Evolutionary conservation across 345 rosid genomes (phyloP), one percentile per base, ranked within the genome.

Genomic region (Citrus maxima): DNA sequence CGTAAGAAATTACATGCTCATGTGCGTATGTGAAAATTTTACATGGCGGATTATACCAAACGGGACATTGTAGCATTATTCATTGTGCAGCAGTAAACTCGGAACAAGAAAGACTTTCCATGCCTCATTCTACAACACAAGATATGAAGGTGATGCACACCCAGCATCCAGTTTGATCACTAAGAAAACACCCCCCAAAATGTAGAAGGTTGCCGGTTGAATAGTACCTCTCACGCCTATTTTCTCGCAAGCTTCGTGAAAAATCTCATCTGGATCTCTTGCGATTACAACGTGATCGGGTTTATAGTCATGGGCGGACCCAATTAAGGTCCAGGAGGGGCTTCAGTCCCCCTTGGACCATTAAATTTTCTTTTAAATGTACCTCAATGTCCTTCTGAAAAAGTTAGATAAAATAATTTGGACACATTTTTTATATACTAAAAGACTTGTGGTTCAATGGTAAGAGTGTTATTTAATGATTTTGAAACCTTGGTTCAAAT

Each of bases 1-100:
- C 0, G 16, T 14, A 49, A 0, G 55, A 49, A 49, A 40, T 40
- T 40, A 2, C 46, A 10, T 40, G 8, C 71, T 67, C 16, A n/a
- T 35, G 0, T 67, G 28, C 13, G 1, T 13, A 2, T 67, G n/a
- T 35, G 1, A 37, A 22, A 40, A 46, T 42, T 0, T 70, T 5
- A 7, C 37, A 38, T 40, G 54, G 49, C 80, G 86, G 92, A 88
- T 90, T 9, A 76, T 85, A 34, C 83, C 83, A 21, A 90, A 88
- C 49, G 86, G 94, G 67, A 71, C 46, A 35, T 0, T 71, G 80
- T 19, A 88, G 92, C 84, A 78, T 88, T 0, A 91, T 86, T 81
- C 90, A 86, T 77, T 77, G 90, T 12, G 91, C 82, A 21, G 78
- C 79, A 30, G 87, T 89, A 49, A 88, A 86, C 37, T 56, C 79